Evolutionary conservation across 75 land plant genomes (phyloP), one percentile per base, ranked within the genome.

Genomic region (Cupressus sempervirens): DNA sequence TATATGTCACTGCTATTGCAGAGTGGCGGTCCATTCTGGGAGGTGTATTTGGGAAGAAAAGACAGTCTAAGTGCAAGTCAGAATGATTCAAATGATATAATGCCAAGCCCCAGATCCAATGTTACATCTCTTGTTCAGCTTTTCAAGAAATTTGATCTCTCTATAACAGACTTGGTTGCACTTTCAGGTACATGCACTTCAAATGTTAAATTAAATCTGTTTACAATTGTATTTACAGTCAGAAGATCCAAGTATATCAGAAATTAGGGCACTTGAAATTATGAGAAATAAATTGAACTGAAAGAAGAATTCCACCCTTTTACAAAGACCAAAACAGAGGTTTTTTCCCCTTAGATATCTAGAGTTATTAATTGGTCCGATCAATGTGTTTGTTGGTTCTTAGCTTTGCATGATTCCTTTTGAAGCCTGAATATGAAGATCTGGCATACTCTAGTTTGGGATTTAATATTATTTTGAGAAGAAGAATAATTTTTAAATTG

Each of bases 21-120:
- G 94, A 93, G 82, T 43, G 92, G 95, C 43, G 96, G 96, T 29
- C 96, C 96, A 35, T 43, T 56, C 12, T 94, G 96, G 96, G 88
- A 89, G 40, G 96, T 94, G 86, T 87, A 82, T 52, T 84, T 94
- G 74, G 96, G 96, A n/a, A 87, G 96, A 41, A 83, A 73, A 58
- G 96, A 94, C 84, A 94, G 96, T 80, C 86, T 94, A 65, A 90
- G 88, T 13, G 96, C 96, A 0, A 91, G 91, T 84, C 90, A 91
- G 56, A 87, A 90, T 38, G 90, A 86, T 75, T 89, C 96, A 14
- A 82, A 93, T 85, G 41, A 85, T 9, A 89, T 91, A 65, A 91
- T 94, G 92, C 96, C 96, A 16, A 91, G 93, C 76, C 93, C 96
- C 18, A 82, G 91, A 84, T 88, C 91, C 38, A 92, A 94, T 85